Evolutionary conservation across 1,284 basidiomycete genomes (phyloP), one percentile per base, ranked within the genome.

Genomic region (Ceratobasidium sp.): DNA sequence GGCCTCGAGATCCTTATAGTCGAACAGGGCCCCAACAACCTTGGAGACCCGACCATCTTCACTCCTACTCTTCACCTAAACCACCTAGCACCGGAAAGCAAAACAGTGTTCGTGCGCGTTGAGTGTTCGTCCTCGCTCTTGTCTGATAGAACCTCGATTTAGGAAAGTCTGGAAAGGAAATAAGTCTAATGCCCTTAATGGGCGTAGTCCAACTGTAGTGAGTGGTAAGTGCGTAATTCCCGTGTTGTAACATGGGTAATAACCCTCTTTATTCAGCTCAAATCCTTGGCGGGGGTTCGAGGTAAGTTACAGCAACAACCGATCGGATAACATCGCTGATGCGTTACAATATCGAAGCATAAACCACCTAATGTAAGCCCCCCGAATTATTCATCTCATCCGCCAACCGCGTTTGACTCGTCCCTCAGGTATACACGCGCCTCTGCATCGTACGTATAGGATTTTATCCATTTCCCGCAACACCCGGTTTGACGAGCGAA

Each of bases 11-110:
- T 71, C 36, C 58, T 61, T 28, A 25, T 71, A 48, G 58, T 71
- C n/a, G 69, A 71, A 12, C 69, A 71, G n/a, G 69, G 69, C 14
- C 58, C 69, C 16, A 61, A 71, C 36, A 71, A 71, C 25, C 33
- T 51, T 46, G 23, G 25, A 8, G 58, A 71, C 9, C 69, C 69
- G 28, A 61, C 21, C 1, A 33, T 71, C 9, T 28, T 61, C 5
- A 61, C 69, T 16, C 69, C 69, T 21, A 58, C 69, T 2, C n/a
- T 71, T 6, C 59, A 38, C 36, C 3, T 71, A 16, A 38, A 30
- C 12, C 69, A 71, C 21, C 14, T 71, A 25, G 58, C 38, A 14
- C 69, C 69, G 5, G 38, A 16, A 23, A 71, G 58, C 69, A 71
- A 71, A 36, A 71, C 56, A 7, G 69, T 54, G 69, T 71, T 51